Conservation (phyloP, 176 grass and related monocot genomes). For the Zoysia japonica region DNA sequence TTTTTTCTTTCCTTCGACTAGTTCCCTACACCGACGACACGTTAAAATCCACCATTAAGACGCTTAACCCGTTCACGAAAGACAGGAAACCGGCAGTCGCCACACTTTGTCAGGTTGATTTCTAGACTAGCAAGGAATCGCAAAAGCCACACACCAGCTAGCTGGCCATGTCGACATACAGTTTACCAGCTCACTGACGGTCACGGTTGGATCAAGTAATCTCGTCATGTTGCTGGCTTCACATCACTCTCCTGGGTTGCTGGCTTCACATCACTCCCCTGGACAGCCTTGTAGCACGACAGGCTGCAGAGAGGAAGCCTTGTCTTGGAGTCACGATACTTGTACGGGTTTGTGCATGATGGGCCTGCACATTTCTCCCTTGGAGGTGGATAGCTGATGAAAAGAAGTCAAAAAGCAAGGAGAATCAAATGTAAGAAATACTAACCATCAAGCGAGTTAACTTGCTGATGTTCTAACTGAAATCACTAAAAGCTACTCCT, state of each 20-base stretch:
- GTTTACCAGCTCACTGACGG: slow-evolving; percentile 26
- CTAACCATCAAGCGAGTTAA: neutral
- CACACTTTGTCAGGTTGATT: neutral
- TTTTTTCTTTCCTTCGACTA: neutral
- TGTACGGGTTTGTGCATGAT: neutral
- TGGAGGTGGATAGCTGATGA: slow-evolving; percentile 85
- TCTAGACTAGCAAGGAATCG: neutral
- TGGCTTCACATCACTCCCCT: neutral
- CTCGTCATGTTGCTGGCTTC: slow-evolving; percentile 55
- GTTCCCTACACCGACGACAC: neutral
- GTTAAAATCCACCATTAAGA: slow-evolving; percentile 30
- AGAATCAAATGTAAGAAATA: neutral
- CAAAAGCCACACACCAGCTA: slow-evolving; percentile 32
- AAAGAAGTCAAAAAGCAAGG: slow-evolving; percentile 18
- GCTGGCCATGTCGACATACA: slow-evolving; percentile 36
- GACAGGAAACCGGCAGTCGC: neutral
- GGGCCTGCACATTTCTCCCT: slow-evolving; percentile 95
- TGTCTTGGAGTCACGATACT: no score
- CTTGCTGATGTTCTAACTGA: neutral
- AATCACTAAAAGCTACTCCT: neutral
- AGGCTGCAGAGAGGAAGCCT: no score
- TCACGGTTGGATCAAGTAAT: slow-evolving; percentile 13
- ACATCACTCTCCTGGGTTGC: slow-evolving; percentile 22
- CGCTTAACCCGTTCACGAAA: neutral
- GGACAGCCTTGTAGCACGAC: no score